Evolutionary conservation across 225 moss, liverwort and hornwort genomes (phyloP).

Genomic region (Polytrichum commune): DNA sequence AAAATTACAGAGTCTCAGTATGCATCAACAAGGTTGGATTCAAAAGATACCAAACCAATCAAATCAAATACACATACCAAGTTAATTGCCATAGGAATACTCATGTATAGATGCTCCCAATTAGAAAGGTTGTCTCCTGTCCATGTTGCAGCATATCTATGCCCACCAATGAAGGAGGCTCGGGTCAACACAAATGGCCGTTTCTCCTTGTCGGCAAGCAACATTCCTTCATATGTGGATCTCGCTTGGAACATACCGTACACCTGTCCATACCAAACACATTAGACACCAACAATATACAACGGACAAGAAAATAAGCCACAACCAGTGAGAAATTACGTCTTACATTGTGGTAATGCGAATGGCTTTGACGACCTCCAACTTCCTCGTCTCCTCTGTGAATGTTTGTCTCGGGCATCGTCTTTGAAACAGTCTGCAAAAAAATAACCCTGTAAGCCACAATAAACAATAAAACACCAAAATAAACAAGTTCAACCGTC

Average conservation of each 20-base stretch:
- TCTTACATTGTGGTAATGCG: conserved; percentile 87
- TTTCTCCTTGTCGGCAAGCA: conserved; percentile 61
- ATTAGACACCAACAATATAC: no score
- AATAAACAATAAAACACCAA: background rate
- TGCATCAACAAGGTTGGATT: no score
- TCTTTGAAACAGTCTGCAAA: conserved; percentile 81
- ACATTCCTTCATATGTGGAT: conserved; percentile 84
- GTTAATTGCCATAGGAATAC: conserved; percentile 87
- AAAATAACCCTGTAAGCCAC: background rate
- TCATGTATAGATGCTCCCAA: conserved; percentile 89
- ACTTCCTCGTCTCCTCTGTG: conserved; percentile 81
- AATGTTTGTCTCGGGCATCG: conserved; percentile 83
- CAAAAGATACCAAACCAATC: no score
- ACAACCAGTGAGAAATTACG: no score
- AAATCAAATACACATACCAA: conserved; percentile 37
- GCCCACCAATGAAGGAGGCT: conserved; percentile 75
- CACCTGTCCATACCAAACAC: conserved; percentile 34
- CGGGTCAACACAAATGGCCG: conserved; percentile 92
- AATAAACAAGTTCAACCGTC: no score
- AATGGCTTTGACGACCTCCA: conserved; percentile 74
- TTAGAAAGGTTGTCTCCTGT: conserved; percentile 94
- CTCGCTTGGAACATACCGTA: conserved; percentile 93
- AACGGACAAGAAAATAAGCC: no score
- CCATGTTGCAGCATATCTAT: conserved; percentile 97
- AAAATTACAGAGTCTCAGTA: no score